Evolutionary conservation across 306 rosid genomes (phyloP).

Genomic region (Rosa lucieae): DNA sequence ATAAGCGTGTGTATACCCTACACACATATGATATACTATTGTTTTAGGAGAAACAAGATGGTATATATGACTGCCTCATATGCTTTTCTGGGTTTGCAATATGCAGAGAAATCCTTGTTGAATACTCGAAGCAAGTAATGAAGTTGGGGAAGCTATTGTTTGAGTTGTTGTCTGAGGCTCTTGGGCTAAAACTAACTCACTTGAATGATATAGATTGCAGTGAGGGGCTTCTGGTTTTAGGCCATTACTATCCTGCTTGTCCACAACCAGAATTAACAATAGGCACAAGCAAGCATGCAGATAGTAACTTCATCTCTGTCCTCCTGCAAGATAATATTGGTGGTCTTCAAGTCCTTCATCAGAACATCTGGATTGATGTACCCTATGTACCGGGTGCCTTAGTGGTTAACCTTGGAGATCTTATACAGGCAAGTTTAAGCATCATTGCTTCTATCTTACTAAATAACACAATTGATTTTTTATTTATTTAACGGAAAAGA

Average conservation of each 20-base stretch:
- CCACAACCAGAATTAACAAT: conserved; percentile 21
- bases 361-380: conserved; percentile 17
- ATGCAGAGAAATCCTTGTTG: conserved; percentile 9
- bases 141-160: conserved; percentile 35
- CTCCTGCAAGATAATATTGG: conserved; percentile 55
- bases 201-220: conserved; percentile 15
- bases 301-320: conserved; percentile 39
- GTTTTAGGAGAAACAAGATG: too few species aligned
- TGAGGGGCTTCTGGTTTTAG: background rate
- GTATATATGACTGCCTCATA: background rate
- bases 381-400: conserved; percentile 9
- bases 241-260: conserved; percentile 28
- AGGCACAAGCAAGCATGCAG: conserved; percentile 30
- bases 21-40: too few species aligned
- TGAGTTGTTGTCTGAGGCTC: conserved; percentile 13
- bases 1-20: too few species aligned
- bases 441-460: background rate
- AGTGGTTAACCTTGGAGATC: conserved; percentile 18
- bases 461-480: too few species aligned
- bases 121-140: conserved; percentile 36
- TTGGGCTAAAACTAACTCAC: conserved; percentile 15
- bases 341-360: conserved; percentile 45
- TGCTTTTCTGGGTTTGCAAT: background rate
- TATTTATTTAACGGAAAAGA: too few species aligned
- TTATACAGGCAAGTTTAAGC: conserved; percentile 12